Base-by-base conservation (phyloP, 169 alveolate species). In the Eimeria nieschulzi region DNA sequence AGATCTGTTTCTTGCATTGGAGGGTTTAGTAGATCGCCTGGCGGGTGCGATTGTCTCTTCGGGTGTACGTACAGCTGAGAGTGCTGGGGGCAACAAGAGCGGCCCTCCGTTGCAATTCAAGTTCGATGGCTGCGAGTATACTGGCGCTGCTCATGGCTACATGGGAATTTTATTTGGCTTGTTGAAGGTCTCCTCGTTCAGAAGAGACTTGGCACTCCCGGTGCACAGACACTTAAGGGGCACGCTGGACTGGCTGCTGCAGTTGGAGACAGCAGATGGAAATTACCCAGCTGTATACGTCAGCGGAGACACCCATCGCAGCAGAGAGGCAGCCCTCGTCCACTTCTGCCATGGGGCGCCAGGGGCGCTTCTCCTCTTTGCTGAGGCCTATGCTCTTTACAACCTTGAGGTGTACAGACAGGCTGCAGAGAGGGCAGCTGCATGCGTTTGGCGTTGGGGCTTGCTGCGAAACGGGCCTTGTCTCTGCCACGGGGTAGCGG, bases 341-440 rank as follows among this genome's bases (percentile, higher is more conserved):
- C 84, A 76, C 51, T 76, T 76, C 68, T 76, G 84, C 68, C 84
- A 76, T 51, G 84, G 84, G 21, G 84, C 84, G 0, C n/a, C 53
- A 9, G 84, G 68, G n/a, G 84, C 84, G 17, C 53, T 54, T 23
- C 55, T 76, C 19, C 53, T 51, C 53, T 76, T 53, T 66, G 68
- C 46, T 15, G 17, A 12, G 15, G 84, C 63, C 26, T 12, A 23
- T 19, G 21, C 7, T 15, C 68, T 76, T 23, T 76, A 21, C 84
- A 53, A 53, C 19, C 21, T 53, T 76, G 33, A n/a, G 19, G 53
- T 9, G 70, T 76, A 39, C 68, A 25, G 15, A 51, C 53, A 53
- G 21, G 84, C 84, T 9, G 84, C 84, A 17, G 63, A 25, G 26
- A 26, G 84, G 12, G 84, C 84, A 7, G 84, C 70, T 15, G 63